Evolutionary conservation across 768 basidiomycete species (phyloP).

Genomic region (Serendipita sp.): DNA sequence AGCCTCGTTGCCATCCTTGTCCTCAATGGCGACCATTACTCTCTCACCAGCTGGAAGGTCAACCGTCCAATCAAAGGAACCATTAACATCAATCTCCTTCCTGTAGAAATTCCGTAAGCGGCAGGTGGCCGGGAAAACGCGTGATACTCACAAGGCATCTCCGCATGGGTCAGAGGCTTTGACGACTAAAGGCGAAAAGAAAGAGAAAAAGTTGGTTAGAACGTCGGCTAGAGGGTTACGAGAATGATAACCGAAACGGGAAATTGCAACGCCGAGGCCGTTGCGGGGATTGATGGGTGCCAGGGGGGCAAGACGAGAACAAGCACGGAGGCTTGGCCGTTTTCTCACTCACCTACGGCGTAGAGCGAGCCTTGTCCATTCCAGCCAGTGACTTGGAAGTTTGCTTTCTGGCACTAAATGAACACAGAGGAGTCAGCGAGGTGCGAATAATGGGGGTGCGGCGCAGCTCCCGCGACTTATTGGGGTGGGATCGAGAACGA

Average conservation of each 20-base stretch:
- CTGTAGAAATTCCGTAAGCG: neutral
- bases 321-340: conserved; percentile 1
- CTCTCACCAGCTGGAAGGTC: conserved; percentile 31
- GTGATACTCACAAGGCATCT: conserved; percentile 34
- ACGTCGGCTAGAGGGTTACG: neutral
- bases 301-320: neutral
- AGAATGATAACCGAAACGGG: neutral
- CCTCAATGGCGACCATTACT: conserved; percentile 38
- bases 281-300: neutral
- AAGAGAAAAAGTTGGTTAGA: neutral
- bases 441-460: neutral
- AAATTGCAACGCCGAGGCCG: neutral
- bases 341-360: neutral
- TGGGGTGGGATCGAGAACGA: no score
- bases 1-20: conserved; percentile 39
- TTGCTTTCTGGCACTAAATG: neutral
- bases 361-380: neutral
- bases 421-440: neutral
- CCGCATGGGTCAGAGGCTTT: conserved; percentile 40
- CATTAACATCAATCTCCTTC: conserved; percentile 33
- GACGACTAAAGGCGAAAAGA: conserved; percentile 24
- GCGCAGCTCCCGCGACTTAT: neutral
- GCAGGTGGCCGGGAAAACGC: neutral
- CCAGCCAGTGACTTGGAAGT: neutral
- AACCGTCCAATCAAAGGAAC: conserved; percentile 31